Percentiles rank a stretch among this genome's conserved stretches.
These are phyloP conservation scores for Grosmannia serpens DNA, from an alignment of 2,329 filamentous ascomycete genomes.

Conservation along the genomic window DNA sequence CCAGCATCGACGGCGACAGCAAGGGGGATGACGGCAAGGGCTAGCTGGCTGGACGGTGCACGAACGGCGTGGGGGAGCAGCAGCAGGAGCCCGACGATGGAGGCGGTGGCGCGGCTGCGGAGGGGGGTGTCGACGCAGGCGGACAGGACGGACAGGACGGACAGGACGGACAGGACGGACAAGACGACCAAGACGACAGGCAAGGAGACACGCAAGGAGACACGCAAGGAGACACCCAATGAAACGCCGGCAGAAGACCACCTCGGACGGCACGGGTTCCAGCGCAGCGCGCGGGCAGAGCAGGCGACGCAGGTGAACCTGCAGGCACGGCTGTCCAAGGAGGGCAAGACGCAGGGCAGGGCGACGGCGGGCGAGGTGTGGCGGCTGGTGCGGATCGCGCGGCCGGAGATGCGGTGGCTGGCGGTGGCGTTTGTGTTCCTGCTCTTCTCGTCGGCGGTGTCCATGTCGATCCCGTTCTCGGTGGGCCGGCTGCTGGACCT, in stretches of 20 bases:
- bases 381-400: conserved; percentile 80
- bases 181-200: no score
- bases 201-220: conserved; percentile 14
- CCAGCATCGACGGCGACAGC: background rate
- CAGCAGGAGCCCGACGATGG: background rate
- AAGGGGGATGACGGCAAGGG: background rate
- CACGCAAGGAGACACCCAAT: background rate
- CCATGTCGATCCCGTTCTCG: conserved; percentile 93
- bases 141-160: no score
- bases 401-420: conserved; percentile 71
- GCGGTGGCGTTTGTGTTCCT: conserved; percentile 72
- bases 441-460: conserved; percentile 80
- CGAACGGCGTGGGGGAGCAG: background rate
- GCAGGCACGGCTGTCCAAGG: conserved; percentile 75
- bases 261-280: conserved; percentile 19
- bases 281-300: conserved; percentile 64
- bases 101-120: no score
- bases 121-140: no score
- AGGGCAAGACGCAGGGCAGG: conserved; percentile 46
- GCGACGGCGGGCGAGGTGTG: conserved; percentile 67
- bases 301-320: conserved; percentile 85
- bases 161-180: background rate
- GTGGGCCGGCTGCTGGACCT: conserved; percentile 93
- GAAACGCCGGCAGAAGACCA: conserved; percentile 15
- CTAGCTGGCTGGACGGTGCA: background rate